Conservation (phyloP, 306 rosid species). For the Vigna nakashimae region DNA sequence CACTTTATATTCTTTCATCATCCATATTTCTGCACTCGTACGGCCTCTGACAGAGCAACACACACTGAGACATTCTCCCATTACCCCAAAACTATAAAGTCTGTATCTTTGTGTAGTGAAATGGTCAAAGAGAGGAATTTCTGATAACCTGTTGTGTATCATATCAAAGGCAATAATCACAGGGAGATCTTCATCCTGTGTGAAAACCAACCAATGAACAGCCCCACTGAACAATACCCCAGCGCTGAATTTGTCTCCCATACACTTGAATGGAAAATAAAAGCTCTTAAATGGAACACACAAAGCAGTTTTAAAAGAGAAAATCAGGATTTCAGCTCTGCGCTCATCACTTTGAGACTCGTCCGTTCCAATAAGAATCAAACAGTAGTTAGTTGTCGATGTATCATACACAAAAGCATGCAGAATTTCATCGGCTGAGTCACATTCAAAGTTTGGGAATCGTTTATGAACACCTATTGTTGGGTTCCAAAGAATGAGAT, state of each 20-base stretch:
- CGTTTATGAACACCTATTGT: background rate
- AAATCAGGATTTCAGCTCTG: background rate
- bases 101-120: background rate
- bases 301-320: constrained; percentile 30
- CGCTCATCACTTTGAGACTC: background rate
- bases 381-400: background rate
- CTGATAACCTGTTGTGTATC: background rate
- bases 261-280: background rate
- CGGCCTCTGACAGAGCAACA: background rate
- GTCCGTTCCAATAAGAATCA: background rate
- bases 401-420: constrained; percentile 10
- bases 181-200: background rate
- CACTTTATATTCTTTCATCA: constrained; percentile 38
- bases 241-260: background rate
- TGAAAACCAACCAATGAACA: constrained; percentile 35
- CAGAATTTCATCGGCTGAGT: background rate
- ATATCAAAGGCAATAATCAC: constrained; percentile 26
- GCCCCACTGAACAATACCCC: background rate
- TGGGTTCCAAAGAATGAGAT: constrained; percentile 6
- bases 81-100: background rate
- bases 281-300: background rate
- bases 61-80: constrained; percentile 31
- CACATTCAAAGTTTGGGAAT: fast-evolving
- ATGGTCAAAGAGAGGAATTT: constrained; percentile 1
- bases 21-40: background rate